Conservation (phyloP, 176 grass and related monocot genomes). For the Aegilops tauschii region DNA sequence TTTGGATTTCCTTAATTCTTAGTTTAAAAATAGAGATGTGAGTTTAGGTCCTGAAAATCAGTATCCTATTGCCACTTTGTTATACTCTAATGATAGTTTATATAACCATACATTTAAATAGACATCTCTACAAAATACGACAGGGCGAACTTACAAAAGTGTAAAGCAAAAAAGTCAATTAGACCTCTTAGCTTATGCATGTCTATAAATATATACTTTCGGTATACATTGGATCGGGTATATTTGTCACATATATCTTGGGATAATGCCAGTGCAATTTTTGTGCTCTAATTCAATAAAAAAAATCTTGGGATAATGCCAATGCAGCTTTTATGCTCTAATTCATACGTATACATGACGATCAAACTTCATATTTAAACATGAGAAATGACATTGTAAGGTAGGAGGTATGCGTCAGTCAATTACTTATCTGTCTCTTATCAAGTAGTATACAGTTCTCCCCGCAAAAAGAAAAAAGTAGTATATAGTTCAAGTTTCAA, state of each 20-base stretch:
- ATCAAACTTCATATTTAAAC: constrained; percentile 9
- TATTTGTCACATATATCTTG: not conserved
- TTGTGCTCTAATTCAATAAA: not conserved
- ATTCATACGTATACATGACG: not conserved
- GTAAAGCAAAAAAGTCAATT: not conserved
- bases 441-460: not conserved
- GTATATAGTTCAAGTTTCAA: not conserved
- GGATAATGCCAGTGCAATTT: not conserved
- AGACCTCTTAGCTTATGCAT: not conserved
- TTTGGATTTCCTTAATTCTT: no score
- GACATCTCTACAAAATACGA: not conserved
- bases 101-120: not conserved
- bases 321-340: not conserved
- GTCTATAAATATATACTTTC: not conserved
- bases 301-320: not conserved
- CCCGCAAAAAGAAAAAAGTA: no score
- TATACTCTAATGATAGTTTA: not conserved
- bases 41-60: no score
- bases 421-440: constrained; percentile 14
- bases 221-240: not conserved
- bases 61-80: not conserved
- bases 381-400: constrained; percentile 33
- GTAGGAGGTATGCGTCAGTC: constrained; percentile 21
- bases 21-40: no score
- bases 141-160: not conserved